phyloP scores from a whole-genome alignment of 495 filamentous ascomycete genomes.

The Margaritispora aquatica region DNA sequence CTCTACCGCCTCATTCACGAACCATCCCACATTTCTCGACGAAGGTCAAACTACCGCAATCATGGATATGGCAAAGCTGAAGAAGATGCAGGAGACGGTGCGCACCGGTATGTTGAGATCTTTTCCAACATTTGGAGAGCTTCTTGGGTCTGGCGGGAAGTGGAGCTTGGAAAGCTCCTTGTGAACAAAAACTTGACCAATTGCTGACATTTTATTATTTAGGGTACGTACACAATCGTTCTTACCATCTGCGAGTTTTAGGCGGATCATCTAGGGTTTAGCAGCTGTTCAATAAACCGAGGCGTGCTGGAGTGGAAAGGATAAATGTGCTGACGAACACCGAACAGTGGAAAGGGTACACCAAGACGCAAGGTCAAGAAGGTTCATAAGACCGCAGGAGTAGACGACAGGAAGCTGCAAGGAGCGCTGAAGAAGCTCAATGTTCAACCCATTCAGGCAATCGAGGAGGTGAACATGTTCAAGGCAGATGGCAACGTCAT shows the following conservation, averaged over 20 bases:
- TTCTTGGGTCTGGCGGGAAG: neutral
- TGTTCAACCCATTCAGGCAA: slow-evolving; percentile 94
- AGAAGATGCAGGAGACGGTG: slow-evolving; percentile 69
- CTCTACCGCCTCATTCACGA: neutral
- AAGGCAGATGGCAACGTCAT: slow-evolving; percentile 99
- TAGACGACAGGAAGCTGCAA: slow-evolving; percentile 99
- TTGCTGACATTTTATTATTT: neutral
- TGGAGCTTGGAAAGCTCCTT: neutral
- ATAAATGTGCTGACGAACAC: slow-evolving; percentile 19
- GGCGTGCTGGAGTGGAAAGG: neutral
- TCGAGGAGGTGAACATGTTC: slow-evolving; percentile 99
- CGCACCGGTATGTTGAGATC: slow-evolving; percentile 62
- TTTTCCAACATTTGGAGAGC: neutral
- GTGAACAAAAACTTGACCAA: neutral
- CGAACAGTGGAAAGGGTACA: slow-evolving; percentile 87
- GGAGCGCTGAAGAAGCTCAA: slow-evolving; percentile 90
- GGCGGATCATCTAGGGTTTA: too few relatives aligned
- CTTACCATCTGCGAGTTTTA: too few relatives aligned
- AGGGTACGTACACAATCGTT: neutral
- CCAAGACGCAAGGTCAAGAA: slow-evolving; percentile 98
- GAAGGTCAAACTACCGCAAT: slow-evolving; percentile 30
- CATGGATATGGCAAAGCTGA: slow-evolving; percentile 70
- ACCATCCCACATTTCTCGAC: slow-evolving; percentile 12
- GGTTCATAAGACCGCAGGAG: slow-evolving; percentile 80
- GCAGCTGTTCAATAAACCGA: too few relatives aligned